These are phyloP conservation scores for Coemansia sp. DNA, from an alignment of 192 early-diverging fungal genomes.

Conservation along the genomic window DNA sequence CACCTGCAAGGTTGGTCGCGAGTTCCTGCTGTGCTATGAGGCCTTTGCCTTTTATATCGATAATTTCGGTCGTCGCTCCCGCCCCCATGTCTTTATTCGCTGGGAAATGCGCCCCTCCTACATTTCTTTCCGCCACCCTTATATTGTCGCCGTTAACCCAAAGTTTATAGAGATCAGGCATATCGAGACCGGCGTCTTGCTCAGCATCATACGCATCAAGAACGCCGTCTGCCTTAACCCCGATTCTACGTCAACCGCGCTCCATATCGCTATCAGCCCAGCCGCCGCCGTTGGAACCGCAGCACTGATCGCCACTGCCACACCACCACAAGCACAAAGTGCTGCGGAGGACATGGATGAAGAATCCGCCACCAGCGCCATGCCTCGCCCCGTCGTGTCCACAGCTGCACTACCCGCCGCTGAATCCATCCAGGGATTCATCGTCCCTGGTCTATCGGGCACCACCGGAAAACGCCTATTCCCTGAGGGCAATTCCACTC, in stretches of 20 bases:
- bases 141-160: constrained; percentile 85
- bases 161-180: constrained; percentile 86
- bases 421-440: not conserved
- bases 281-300: not conserved
- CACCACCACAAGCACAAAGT: not conserved
- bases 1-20: constrained; percentile 52
- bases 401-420: not conserved
- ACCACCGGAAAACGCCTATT: constrained; percentile 27
- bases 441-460: constrained; percentile 39
- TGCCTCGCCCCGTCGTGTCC: not conserved
- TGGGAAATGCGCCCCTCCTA: constrained; percentile 82
- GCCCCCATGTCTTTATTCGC: constrained; percentile 71
- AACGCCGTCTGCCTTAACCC: constrained; percentile 44
- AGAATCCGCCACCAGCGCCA: not conserved
- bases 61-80: constrained; percentile 72
- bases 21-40: constrained; percentile 90
- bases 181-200: constrained; percentile 69
- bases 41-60: constrained; percentile 92
- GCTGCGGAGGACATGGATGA: not conserved
- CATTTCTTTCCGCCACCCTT: constrained; percentile 76
- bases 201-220: constrained; percentile 37
- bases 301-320: not conserved
- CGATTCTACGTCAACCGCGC: constrained; percentile 26
- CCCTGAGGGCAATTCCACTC: constrained; percentile 27
- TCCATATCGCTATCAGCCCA: constrained; percentile 45